Percentiles rank a stretch among this genome's conserved stretches.
Conservation (phyloP, 129 eudicot genomes). For the Arctium lappa region DNA sequence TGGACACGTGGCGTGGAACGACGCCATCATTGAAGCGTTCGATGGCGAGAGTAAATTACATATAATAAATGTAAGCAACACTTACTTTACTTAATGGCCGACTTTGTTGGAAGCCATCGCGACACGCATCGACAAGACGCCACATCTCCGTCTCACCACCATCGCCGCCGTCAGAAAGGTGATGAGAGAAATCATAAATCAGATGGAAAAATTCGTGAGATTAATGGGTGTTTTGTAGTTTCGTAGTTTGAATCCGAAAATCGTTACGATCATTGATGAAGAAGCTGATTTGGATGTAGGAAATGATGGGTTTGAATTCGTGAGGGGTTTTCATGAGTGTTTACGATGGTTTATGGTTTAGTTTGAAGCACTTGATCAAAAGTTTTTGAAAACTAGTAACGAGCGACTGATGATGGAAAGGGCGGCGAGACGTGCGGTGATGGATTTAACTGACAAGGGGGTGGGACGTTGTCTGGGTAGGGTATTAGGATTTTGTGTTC, state of each 20-base stretch:
- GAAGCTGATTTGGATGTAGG: conserved; percentile 79
- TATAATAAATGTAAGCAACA: conserved; percentile 76
- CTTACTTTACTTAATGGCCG: conserved; percentile 94
- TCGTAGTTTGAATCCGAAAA: conserved; percentile 52
- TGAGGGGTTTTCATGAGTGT: conserved; percentile 73
- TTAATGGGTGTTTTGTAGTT: conserved; percentile 93
- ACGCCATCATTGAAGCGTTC: conserved; percentile 84
- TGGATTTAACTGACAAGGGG: conserved; percentile 51
- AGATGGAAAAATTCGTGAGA: conserved; percentile 89
- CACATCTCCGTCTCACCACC: conserved; percentile 67
- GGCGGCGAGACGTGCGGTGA: conserved; percentile 68
- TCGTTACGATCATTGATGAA: conserved; percentile 74
- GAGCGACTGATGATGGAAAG: conserved; percentile 78
- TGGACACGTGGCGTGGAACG: conserved; percentile 95
- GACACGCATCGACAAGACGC: conserved; percentile 74
- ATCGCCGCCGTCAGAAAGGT: conserved; percentile 61
- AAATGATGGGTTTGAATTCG: conserved; percentile 51
- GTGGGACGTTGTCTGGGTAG: too few species aligned
- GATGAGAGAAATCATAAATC: conserved; percentile 70
- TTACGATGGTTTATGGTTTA: conserved; percentile 87
- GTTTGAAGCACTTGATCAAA: conserved; percentile 70
- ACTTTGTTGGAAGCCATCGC: conserved; percentile 89
- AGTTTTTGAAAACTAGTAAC: conserved; percentile 68
- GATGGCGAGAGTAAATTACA: conserved; percentile 71
- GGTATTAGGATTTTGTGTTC: too few species aligned